phyloP scores from a whole-genome alignment of 371 early-diverging fungal genomes.

The Circinella umbellata region DNA sequence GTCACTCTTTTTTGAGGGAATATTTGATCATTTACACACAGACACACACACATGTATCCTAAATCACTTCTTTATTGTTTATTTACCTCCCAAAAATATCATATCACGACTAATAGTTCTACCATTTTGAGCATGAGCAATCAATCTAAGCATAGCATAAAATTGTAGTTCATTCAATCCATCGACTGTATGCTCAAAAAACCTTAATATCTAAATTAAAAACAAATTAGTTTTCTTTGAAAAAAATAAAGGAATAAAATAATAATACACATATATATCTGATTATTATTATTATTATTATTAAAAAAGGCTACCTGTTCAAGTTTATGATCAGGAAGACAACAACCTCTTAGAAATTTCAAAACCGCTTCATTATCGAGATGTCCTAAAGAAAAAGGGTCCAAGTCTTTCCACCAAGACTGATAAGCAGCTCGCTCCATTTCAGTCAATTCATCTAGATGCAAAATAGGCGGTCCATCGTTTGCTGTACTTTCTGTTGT shows the following conservation, averaged over 20 bases:
- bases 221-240: too few species aligned
- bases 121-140: slow-evolving; percentile 57
- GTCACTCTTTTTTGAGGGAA: not conserved
- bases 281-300: too few species aligned
- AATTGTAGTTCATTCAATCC: slow-evolving; percentile 43
- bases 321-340: slow-evolving; percentile 37
- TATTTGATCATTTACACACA: not conserved
- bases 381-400: slow-evolving; percentile 41
- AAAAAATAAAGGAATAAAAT: too few species aligned
- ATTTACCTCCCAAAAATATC: slow-evolving; percentile 48
- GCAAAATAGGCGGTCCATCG: slow-evolving; percentile 27
- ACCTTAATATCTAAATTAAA: slow-evolving; percentile 32
- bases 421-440: slow-evolving; percentile 38
- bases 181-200: slow-evolving; percentile 44
- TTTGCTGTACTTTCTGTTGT: slow-evolving; percentile 8
- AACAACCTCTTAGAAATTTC: slow-evolving; percentile 43
- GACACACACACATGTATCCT: not conserved
- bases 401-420: slow-evolving; percentile 55
- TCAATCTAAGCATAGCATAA: slow-evolving; percentile 51
- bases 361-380: slow-evolving; percentile 40
- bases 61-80: not conserved
- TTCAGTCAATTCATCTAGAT: slow-evolving; percentile 38
- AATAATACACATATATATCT: too few species aligned
- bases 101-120: slow-evolving; percentile 47
- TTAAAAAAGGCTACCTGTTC: slow-evolving; percentile 32